Conservation (phyloP, 768 basidiomycete species). For the Lactarius hengduanensis region DNA sequence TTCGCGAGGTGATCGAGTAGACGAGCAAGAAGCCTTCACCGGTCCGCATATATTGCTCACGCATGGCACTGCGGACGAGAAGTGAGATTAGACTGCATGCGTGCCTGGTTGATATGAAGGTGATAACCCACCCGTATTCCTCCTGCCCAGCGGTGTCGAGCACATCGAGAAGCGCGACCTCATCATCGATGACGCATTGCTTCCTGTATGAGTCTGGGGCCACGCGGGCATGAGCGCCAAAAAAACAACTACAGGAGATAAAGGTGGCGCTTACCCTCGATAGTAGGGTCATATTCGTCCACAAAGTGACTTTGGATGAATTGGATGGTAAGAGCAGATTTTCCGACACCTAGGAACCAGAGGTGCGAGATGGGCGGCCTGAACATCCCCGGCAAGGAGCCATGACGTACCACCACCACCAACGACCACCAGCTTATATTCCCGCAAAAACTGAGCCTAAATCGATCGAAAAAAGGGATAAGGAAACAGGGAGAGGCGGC, state of each 20-base stretch:
- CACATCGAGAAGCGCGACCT: constrained; percentile 95
- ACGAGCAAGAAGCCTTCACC: constrained; percentile 98
- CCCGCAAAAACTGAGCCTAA: constrained; percentile 86
- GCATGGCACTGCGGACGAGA: constrained; percentile 73
- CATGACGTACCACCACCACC: constrained; percentile 83
- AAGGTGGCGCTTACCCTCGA: constrained; percentile 61
- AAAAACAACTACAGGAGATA: constrained; percentile 4
- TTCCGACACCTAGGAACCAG: constrained; percentile 54
- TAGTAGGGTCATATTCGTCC: constrained; percentile 93
- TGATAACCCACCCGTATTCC: constrained; percentile 85
- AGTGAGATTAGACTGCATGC: constrained; percentile 7
- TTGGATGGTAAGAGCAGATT: constrained; percentile 95
- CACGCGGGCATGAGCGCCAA: constrained; percentile 4
- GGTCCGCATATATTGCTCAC: constrained; percentile 98
- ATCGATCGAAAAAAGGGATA: constrained; percentile 3
- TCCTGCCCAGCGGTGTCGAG: constrained; percentile 98
- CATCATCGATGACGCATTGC: constrained; percentile 97
- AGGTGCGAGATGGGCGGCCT: background rate
- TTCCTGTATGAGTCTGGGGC: constrained; percentile 89
- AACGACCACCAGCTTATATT: constrained; percentile 98
- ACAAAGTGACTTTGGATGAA: constrained; percentile 97
- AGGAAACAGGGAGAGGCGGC: background rate
- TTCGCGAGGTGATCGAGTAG: constrained; percentile 96
- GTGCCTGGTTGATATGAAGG: constrained; percentile 16
- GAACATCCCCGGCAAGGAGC: background rate